A percentile compares a stretch with the other conserved stretches of the same genome.
These are phyloP conservation scores for Candida manassasensis DNA, from an alignment of 805 yeast genomes.

Conservation along the genomic window DNA sequence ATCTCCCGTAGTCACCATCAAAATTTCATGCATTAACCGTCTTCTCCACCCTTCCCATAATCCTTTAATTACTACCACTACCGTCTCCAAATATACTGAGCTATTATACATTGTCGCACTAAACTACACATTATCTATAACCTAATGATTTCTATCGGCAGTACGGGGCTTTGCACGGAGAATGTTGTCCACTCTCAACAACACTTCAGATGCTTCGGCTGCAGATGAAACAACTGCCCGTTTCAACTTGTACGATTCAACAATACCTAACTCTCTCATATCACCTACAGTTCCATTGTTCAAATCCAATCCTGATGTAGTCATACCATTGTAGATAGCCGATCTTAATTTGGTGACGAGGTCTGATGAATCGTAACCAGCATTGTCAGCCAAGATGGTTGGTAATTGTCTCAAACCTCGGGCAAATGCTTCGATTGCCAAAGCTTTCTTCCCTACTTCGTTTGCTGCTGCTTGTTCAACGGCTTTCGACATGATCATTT, in stretches of 20 bases:
- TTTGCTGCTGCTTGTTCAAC: conserved; percentile 90
- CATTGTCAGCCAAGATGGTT: conserved; percentile 92
- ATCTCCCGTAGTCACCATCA: too few relatives aligned
- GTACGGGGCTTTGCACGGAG: conserved; percentile 97
- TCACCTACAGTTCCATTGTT: conserved; percentile 83
- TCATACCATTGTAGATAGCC: conserved; percentile 85
- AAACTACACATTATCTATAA: background rate
- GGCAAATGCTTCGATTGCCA: conserved; percentile 94
- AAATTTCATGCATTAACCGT: too few relatives aligned
- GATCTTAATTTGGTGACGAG: conserved; percentile 86
- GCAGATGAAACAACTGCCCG: conserved; percentile 92
- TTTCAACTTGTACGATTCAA: conserved; percentile 89
- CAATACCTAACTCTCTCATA: conserved; percentile 89
- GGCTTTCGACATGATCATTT: conserved; percentile 91
- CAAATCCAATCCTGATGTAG: conserved; percentile 87
- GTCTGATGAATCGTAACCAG: conserved; percentile 93
- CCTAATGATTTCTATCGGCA: conserved; percentile 67
- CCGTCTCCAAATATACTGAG: too few relatives aligned
- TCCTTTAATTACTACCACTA: too few relatives aligned
- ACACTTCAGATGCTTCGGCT: conserved; percentile 96
- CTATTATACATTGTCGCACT: too few relatives aligned
- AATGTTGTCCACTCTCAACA: conserved; percentile 93
- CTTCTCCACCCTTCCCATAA: too few relatives aligned
- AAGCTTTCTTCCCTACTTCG: conserved; percentile 85
- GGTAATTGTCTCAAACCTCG: conserved; percentile 93